phyloP scores from a whole-genome alignment of 352 stramenopile species.

The Pythium phragmiticola region DNA sequence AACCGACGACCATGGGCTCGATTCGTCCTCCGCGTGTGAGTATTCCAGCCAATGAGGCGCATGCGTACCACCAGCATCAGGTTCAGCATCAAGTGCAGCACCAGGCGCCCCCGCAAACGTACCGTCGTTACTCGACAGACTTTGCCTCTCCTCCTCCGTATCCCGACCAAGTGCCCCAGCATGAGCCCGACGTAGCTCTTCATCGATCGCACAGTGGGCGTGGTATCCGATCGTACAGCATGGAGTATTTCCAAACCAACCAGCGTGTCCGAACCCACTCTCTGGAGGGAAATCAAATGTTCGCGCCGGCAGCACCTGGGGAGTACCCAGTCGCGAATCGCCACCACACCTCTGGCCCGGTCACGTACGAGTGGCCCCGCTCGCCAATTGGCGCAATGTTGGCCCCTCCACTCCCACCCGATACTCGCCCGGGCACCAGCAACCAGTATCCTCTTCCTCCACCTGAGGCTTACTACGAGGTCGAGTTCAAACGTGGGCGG shows the following conservation, averaged over 20 bases:
- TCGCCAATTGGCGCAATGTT: conserved; percentile 33
- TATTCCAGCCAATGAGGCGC: conserved; percentile 52
- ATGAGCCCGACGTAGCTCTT: conserved; percentile 41
- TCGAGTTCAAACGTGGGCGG: conserved; percentile 95
- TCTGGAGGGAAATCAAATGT: conserved; percentile 68
- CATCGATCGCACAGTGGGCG: conserved; percentile 40
- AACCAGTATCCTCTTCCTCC: conserved; percentile 54
- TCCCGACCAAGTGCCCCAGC: conserved; percentile 46
- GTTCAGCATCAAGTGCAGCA: conserved; percentile 30
- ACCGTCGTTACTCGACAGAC: conserved; percentile 75
- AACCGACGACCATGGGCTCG: conserved; percentile 27
- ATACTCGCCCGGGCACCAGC: conserved; percentile 23
- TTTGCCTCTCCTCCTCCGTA: conserved; percentile 61
- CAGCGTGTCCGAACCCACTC: conserved; percentile 71
- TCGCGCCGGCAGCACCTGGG: conserved; percentile 36
- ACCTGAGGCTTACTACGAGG: conserved; percentile 89
- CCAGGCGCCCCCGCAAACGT: conserved; percentile 42
- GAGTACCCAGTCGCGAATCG: conserved; percentile 63
- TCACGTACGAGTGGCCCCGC: conserved; percentile 68
- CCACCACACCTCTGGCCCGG: conserved; percentile 50
- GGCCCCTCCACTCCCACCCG: conserved; percentile 63
- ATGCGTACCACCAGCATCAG: conserved; percentile 50
- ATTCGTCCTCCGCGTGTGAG: conserved; percentile 65
- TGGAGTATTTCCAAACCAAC: conserved; percentile 67
- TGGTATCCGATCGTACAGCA: conserved; percentile 70